phyloP scores from a whole-genome alignment of 2,329 filamentous ascomycete genomes.

The Ceratocystis albifundus region DNA sequence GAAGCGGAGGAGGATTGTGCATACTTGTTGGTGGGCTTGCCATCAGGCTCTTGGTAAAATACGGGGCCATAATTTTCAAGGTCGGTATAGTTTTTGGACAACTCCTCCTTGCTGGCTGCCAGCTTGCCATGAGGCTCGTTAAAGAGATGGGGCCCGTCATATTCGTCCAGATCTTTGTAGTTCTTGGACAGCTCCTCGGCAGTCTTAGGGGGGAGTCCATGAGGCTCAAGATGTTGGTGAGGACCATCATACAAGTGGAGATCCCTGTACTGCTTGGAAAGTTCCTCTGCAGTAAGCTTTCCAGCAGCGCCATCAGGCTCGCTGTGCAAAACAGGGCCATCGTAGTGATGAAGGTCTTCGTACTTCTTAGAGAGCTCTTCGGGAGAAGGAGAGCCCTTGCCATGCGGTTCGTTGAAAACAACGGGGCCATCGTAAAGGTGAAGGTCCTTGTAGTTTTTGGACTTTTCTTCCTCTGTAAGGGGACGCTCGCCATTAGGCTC shows the following conservation, averaged over 20 bases:
- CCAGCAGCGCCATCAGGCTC: slow-evolving; percentile 27
- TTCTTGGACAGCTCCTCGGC: slow-evolving; percentile 32
- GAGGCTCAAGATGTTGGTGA: slow-evolving; percentile 15
- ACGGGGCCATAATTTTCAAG: slow-evolving; percentile 33
- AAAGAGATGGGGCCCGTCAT: slow-evolving; percentile 27
- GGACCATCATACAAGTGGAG: slow-evolving; percentile 30
- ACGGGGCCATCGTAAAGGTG: slow-evolving; percentile 31
- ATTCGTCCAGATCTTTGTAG: slow-evolving; percentile 31
- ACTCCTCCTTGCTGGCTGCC: slow-evolving; percentile 28
- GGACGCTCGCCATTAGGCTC: slow-evolving; percentile 30
- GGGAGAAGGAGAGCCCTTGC: slow-evolving; percentile 24
- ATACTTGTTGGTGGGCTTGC: slow-evolving; percentile 28
- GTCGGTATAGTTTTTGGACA: slow-evolving; percentile 34
- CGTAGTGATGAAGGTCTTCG: slow-evolving; percentile 31
- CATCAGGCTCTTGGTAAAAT: slow-evolving; percentile 31
- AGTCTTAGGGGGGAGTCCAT: slow-evolving; percentile 23
- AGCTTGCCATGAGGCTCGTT: slow-evolving; percentile 23
- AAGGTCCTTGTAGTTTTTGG: slow-evolving; percentile 34
- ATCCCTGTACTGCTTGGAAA: slow-evolving; percentile 31
- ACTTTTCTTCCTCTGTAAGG: slow-evolving; percentile 30
- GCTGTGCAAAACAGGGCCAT: slow-evolving; percentile 27
- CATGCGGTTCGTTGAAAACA: slow-evolving; percentile 25
- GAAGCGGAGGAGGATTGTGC: slow-evolving; percentile 1
- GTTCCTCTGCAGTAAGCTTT: slow-evolving; percentile 25
- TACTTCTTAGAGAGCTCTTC: slow-evolving; percentile 33